A percentile compares a stretch with the other conserved stretches of the same genome.
Conservation (phyloP, 2,329 filamentous ascomycete species). For the Myriangium duriaei region DNA sequence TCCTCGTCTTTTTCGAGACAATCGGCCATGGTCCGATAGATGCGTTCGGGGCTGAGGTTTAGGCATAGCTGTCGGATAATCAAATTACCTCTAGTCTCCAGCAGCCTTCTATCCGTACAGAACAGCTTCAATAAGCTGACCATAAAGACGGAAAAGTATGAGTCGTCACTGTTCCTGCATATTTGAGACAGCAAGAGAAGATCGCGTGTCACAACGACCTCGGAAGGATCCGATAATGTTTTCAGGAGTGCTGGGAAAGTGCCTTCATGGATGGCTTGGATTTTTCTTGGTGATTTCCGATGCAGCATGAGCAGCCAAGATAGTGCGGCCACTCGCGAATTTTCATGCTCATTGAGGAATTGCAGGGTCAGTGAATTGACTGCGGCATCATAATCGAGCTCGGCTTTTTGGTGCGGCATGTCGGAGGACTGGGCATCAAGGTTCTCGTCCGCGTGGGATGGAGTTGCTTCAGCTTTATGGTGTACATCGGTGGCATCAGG, state of each 20-base stretch:
- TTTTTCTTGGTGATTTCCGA: conserved; percentile 79
- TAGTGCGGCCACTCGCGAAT: conserved; percentile 81
- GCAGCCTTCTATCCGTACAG: conserved; percentile 77
- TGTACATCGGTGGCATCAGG: conserved; percentile 7
- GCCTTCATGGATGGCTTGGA: conserved; percentile 85
- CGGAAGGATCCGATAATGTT: conserved; percentile 87
- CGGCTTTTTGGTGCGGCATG: conserved; percentile 41
- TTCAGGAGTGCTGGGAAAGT: conserved; percentile 94
- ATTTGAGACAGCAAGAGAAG: conserved; percentile 90
- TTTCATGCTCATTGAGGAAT: conserved; percentile 94
- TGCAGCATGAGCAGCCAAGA: conserved; percentile 98
- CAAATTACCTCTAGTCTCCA: conserved; percentile 87
- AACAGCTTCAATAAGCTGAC: conserved; percentile 90
- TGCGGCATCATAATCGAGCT: conserved; percentile 91
- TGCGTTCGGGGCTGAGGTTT: conserved; percentile 83
- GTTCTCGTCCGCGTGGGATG: conserved; percentile 3
- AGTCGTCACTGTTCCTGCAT: conserved; percentile 89
- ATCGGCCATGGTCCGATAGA: conserved; percentile 89
- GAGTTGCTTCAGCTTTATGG: conserved; percentile 3
- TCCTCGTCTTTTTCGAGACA: conserved; percentile 97
- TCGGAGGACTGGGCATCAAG: conserved; percentile 31
- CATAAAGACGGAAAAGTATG: conserved; percentile 98
- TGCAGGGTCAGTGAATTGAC: conserved; percentile 86
- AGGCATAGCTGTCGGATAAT: conserved; percentile 93
- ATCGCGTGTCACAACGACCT: conserved; percentile 91